A percentile compares a stretch with the other conserved stretches of the same genome.
These are phyloP conservation scores for Jimgerdemannia lactiflua DNA, from an alignment of 192 early-diverging fungal species.

Conservation along the genomic window DNA sequence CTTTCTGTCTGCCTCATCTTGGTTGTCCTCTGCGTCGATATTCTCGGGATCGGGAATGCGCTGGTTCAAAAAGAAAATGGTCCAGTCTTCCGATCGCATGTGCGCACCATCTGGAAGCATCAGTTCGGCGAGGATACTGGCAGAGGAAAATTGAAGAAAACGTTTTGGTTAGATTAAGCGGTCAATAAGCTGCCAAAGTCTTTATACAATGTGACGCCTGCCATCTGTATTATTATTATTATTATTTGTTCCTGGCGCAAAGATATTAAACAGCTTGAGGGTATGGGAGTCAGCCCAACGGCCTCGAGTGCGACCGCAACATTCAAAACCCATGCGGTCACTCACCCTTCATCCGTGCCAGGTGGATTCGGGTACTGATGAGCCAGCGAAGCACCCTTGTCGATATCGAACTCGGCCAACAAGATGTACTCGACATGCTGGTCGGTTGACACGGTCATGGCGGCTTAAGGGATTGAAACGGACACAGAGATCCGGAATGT, in stretches of 20 bases:
- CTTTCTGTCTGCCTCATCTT: conserved; percentile 34
- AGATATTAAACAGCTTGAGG: too few species aligned
- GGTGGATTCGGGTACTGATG: conserved; percentile 87
- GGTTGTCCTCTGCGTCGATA: conserved; percentile 5
- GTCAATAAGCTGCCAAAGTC: too few species aligned
- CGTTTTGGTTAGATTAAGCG: background rate
- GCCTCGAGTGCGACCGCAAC: background rate
- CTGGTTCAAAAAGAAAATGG: conserved; percentile 89
- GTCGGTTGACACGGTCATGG: conserved; percentile 16
- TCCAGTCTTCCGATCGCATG: conserved; percentile 92
- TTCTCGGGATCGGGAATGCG: conserved; percentile 49
- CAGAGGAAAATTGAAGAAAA: background rate
- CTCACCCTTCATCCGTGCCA: conserved; percentile 80
- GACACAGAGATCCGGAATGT: too few species aligned
- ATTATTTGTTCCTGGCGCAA: too few species aligned
- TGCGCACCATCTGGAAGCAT: conserved; percentile 97
- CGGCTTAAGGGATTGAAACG: too few species aligned
- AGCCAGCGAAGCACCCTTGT: conserved; percentile 82
- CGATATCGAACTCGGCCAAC: conserved; percentile 95
- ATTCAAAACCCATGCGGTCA: background rate
- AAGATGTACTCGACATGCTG: conserved; percentile 81
- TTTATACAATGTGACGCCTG: too few species aligned
- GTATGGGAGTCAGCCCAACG: too few species aligned
- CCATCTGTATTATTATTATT: too few species aligned
- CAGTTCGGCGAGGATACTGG: conserved; percentile 84